Percentiles rank a stretch among this genome's conserved stretches.
These are phyloP conservation scores for Diplodia intermedia DNA, from an alignment of 2,329 filamentous ascomycete genomes.

Conservation along the genomic window DNA sequence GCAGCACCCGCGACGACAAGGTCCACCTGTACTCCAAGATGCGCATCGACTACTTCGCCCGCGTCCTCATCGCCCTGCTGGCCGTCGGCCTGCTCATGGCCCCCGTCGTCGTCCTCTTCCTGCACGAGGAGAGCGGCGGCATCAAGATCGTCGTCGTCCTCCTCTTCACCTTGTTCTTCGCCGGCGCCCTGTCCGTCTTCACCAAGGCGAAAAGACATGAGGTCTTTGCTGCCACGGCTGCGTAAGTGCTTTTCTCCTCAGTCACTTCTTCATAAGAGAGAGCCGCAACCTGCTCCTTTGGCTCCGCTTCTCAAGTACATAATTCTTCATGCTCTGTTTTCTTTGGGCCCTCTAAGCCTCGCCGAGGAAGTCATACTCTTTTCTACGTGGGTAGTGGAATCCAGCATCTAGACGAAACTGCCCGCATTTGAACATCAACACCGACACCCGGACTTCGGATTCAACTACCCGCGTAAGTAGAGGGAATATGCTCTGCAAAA, in stretches of 20 bases:
- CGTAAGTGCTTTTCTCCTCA: conserved; percentile 35
- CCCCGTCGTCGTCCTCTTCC: conserved; percentile 37
- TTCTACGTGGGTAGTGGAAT: no score
- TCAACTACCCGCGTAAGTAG: no score
- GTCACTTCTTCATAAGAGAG: not conserved
- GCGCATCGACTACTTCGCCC: conserved; percentile 35
- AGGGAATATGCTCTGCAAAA: no score
- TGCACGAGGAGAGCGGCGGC: conserved; percentile 31
- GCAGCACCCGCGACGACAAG: conserved; percentile 33
- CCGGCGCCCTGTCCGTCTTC: conserved; percentile 35
- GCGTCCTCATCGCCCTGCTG: conserved; percentile 37
- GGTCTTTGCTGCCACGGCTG: conserved; percentile 39
- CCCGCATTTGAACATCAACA: no score
- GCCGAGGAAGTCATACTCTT: no score
- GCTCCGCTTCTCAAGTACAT: not conserved
- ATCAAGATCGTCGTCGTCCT: conserved; percentile 36
- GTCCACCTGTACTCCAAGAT: conserved; percentile 35
- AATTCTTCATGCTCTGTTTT: no score
- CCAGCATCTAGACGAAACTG: no score
- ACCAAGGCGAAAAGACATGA: conserved; percentile 38
- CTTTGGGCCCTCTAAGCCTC: not conserved
- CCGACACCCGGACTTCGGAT: no score
- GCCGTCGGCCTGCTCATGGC: conserved; percentile 37
- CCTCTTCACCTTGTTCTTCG: conserved; percentile 36
- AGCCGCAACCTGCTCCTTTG: not conserved